Evolutionary conservation across 176 grass and related monocot species (phyloP).

Genomic region (Microstegium vimineum): DNA sequence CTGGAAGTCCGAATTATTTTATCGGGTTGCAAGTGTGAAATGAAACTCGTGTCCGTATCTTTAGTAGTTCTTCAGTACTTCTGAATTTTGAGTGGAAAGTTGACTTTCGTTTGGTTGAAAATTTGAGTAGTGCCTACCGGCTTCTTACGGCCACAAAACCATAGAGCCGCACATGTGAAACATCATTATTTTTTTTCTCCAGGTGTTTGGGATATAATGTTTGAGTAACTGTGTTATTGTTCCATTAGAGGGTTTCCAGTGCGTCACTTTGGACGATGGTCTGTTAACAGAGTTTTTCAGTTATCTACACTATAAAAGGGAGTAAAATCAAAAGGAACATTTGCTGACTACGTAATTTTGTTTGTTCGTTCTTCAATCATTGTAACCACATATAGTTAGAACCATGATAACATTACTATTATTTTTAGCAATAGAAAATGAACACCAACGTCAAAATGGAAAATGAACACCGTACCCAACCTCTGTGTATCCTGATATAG

Average conservation of each 20-base stretch:
- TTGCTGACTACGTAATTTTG: not conserved
- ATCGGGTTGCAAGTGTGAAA: not conserved
- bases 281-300: not conserved
- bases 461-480: too few relatives aligned
- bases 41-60: too few relatives aligned
- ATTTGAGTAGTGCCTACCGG: constrained; percentile 1
- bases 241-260: not conserved
- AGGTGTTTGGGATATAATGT: not conserved
- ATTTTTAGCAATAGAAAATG: not conserved
- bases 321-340: not conserved
- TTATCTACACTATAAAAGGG: not conserved
- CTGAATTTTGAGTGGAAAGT: not conserved
- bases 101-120: not conserved
- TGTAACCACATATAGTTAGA: not conserved
- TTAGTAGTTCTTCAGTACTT: too few relatives aligned
- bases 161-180: not conserved
- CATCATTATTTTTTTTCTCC: not conserved
- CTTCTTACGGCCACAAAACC: not conserved
- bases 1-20: not conserved
- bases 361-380: not conserved
- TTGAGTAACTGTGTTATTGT: not conserved
- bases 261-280: not conserved
- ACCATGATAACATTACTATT: not conserved
- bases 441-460: too few relatives aligned
- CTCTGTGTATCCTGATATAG: too few relatives aligned